Evolutionary conservation across 306 rosid genomes (phyloP), one percentile per base, ranked within the genome.

Genomic region (Castanea crenata): DNA sequence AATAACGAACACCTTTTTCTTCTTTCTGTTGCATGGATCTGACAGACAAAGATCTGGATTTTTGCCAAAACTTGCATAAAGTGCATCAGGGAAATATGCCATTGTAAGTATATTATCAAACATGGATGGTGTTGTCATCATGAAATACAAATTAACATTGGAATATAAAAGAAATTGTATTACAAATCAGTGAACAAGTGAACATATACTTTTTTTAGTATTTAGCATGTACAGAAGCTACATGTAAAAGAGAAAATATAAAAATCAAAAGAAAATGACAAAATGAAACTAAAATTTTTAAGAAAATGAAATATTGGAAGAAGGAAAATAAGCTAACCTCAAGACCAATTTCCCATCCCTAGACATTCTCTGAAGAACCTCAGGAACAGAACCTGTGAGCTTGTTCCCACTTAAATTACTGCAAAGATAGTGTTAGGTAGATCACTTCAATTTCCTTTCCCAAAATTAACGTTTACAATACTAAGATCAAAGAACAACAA

Each of bases 321-420:
- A 1, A 9, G 63, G 23, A 38, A 78, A 29, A 55, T 21, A 18
- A 55, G 16, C 7, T 56, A 69, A 76, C 73, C 80, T 76, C 29
- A 76, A 20, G 8, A 16, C 23, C 13, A 76, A 31, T 51, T 31
- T 41, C 57, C 46, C 73, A 62, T 41, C 75, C 52, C 32, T 44
- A 5, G 72, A 69, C 56, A 25, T 83, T 54, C 31, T 69, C 70
- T 10, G 29, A 9, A 83, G 75, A 32, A 74, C 69, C 35, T 16
- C 32, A 1, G 86, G 86, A 74, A 78, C 65, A 49, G 80, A 34
- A 25, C 80, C 83, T 6, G 68, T 74, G 62, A 83, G 79, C 44
- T 74, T 78, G 69, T 83, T 78, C 6, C 77, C 75, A 3, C 76
- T 11, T 71, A 83, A 35, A 69, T 78, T 51, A 68, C 79, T 78